Conservation (phyloP, 2,329 filamentous ascomycete species). For the Cadophora sp. region DNA sequence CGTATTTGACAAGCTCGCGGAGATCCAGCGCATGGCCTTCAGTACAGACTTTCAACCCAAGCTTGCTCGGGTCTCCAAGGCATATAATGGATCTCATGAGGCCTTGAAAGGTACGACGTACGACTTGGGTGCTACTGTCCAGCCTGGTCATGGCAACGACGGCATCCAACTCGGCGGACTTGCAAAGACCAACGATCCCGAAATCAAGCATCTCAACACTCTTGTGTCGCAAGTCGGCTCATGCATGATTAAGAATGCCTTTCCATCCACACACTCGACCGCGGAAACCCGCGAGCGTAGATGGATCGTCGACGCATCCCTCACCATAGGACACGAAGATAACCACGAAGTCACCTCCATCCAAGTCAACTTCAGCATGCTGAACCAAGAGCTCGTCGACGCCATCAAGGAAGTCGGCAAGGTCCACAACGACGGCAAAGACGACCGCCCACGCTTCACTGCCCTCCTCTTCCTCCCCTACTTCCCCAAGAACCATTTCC, state of each 20-base stretch:
- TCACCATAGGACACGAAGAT: constrained; percentile 10
- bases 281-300: neutral
- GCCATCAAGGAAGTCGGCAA: constrained; percentile 14
- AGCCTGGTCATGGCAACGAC: constrained; percentile 2
- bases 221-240: neutral
- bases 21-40: constrained; percentile 1
- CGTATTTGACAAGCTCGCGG: neutral
- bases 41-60: neutral
- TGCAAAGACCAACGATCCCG: neutral
- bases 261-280: neutral
- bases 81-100: neutral
- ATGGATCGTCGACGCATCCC: constrained; percentile 6
- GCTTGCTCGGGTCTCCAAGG: neutral
- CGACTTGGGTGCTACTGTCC: neutral
- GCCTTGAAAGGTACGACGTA: neutral
- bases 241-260: neutral
- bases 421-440: constrained; percentile 17
- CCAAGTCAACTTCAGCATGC: constrained; percentile 14
- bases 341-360: constrained; percentile 14
- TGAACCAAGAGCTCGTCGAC: constrained; percentile 9
- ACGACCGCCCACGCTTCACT: constrained; percentile 15
- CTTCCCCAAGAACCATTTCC: constrained; percentile 13
- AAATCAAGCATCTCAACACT: neutral
- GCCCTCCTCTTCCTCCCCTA: constrained; percentile 18
- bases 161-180: constrained; percentile 11